Evolutionary conservation across 176 grass and related monocot species (phyloP).

Genomic region (Bolboschoenus planiculmis): DNA sequence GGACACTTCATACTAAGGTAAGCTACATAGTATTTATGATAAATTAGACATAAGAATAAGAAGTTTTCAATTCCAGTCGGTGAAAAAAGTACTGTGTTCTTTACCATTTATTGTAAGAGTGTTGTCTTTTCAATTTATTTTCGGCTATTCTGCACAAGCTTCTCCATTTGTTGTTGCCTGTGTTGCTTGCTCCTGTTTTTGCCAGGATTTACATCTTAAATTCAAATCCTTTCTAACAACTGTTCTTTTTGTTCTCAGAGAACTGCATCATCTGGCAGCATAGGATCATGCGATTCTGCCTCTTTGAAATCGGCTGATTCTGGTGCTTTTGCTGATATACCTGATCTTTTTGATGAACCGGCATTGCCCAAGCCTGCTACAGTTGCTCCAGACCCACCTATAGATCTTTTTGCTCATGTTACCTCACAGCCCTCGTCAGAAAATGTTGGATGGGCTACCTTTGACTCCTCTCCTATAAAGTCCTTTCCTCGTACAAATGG

Average conservation of each 20-base stretch:
- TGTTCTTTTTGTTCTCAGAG: conserved; percentile 38
- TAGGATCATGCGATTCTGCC: conserved; percentile 37
- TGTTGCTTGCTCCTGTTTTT: background rate
- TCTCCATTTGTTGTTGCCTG: background rate
- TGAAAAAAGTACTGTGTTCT: background rate
- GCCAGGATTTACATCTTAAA: background rate
- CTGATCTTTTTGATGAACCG: conserved; percentile 33
- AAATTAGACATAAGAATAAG: background rate
- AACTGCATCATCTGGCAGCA: conserved; percentile 41
- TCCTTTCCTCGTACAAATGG: conserved; percentile 23
- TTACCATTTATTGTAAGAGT: background rate
- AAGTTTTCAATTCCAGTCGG: background rate
- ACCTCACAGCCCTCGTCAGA: conserved; percentile 17
- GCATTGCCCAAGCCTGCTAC: conserved; percentile 21
- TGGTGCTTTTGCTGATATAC: conserved; percentile 22
- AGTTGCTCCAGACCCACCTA: conserved; percentile 29
- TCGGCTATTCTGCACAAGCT: background rate
- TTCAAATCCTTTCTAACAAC: background rate
- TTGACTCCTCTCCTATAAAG: conserved; percentile 53
- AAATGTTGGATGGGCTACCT: conserved; percentile 80
- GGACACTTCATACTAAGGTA: conserved; percentile 27
- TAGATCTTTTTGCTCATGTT: conserved; percentile 58
- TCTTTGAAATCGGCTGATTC: conserved; percentile 39
- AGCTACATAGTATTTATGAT: conserved; percentile 6
- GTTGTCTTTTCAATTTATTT: background rate